Evolutionary conservation across 441 rosid genomes (phyloP).

Genomic region (Euphorbia corollata): DNA sequence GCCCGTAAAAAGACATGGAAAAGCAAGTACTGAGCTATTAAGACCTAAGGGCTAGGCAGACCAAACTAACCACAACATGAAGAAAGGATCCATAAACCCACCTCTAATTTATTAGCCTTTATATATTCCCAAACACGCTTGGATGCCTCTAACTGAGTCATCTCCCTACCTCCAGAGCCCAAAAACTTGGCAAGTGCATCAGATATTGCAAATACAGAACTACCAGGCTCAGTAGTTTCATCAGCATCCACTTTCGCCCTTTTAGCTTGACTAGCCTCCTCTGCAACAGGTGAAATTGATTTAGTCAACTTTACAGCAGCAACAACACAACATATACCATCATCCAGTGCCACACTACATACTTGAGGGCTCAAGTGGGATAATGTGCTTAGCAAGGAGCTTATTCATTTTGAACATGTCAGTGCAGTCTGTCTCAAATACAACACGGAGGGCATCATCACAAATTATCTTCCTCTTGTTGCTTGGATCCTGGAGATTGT

Average conservation of each 20-base stretch:
- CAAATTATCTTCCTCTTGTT: constrained; percentile 95
- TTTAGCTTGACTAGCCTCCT: constrained; percentile 61
- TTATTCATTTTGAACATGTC: constrained; percentile 99
- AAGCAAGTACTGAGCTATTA: no score
- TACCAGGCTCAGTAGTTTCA: constrained; percentile 30
- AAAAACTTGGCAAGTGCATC: constrained; percentile 28
- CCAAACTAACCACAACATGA: no score
- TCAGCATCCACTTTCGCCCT: constrained; percentile 53
- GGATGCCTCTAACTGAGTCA: constrained; percentile 24
- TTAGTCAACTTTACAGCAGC: neutral
- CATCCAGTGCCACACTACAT: constrained; percentile 14
- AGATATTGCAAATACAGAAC: constrained; percentile 21
- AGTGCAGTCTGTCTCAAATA: constrained; percentile 92
- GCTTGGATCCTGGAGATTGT: constrained; percentile 95
- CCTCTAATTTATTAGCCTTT: constrained; percentile 29
- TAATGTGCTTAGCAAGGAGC: constrained; percentile 81
- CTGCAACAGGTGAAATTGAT: constrained; percentile 25
- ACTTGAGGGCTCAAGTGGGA: constrained; percentile 77
- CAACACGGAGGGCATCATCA: constrained; percentile 77
- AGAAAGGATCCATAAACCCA: constrained; percentile 12
- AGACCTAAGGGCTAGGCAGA: no score
- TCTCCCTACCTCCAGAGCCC: constrained; percentile 22
- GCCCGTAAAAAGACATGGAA: neutral
- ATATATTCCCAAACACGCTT: constrained; percentile 31
- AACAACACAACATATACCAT: neutral